Evolutionary conservation across 2,329 filamentous ascomycete genomes (phyloP).

Genomic region (Curvularia verruculosa): DNA sequence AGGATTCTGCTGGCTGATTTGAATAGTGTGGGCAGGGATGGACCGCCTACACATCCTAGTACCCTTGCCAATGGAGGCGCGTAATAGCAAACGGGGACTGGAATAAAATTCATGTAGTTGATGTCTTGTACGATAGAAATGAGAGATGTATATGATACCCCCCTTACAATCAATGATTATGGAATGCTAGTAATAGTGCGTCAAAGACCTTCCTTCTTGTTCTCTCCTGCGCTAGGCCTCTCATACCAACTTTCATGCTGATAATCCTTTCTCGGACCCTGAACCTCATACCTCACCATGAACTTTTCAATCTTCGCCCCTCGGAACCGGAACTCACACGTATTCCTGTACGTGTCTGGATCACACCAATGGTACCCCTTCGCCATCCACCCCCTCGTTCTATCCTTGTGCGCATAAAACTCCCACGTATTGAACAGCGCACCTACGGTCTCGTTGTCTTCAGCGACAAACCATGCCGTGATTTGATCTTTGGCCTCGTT

Average conservation of each 20-base stretch:
- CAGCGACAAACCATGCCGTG: slow-evolving; percentile 76
- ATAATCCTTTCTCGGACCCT: slow-evolving; percentile 77
- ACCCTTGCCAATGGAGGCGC: slow-evolving; percentile 15
- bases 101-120: not conserved
- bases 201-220: not conserved
- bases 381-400: slow-evolving; percentile 63
- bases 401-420: slow-evolving; percentile 54
- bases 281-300: slow-evolving; percentile 66
- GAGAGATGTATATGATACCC: slow-evolving; percentile 9
- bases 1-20: slow-evolving; percentile 38
- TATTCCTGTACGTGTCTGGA: slow-evolving; percentile 73
- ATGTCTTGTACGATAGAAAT: slow-evolving; percentile 7
- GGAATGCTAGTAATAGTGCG: too few relatives aligned
- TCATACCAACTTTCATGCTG: slow-evolving; percentile 49
- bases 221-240: slow-evolving; percentile 13
- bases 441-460: slow-evolving; percentile 72
- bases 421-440: slow-evolving; percentile 78
- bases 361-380: slow-evolving; percentile 73
- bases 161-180: not conserved
- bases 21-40: slow-evolving; percentile 38
- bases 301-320: slow-evolving; percentile 34
- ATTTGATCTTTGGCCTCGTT: slow-evolving; percentile 64
- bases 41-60: slow-evolving; percentile 45
- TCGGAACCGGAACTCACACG: slow-evolving; percentile 67
- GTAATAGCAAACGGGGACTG: not conserved